Percentiles rank a stretch among this genome's conserved stretches.
Evolutionary conservation across 306 rosid genomes (phyloP).

Genomic region (Aeschynomene evenia): DNA sequence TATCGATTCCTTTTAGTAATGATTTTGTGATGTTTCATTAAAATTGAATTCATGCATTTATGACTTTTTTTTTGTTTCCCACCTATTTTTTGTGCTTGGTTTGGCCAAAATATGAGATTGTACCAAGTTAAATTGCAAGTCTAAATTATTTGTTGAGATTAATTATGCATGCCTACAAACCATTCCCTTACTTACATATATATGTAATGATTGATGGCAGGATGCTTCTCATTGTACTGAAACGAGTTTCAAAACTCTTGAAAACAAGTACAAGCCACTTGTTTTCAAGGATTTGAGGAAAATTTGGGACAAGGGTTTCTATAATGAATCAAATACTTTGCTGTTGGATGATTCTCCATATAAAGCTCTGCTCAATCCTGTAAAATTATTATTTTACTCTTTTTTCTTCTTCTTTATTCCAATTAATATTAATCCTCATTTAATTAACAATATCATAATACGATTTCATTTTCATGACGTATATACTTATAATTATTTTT

Average conservation of each 20-base stretch:
- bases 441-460: background rate
- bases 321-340: slow-evolving; percentile 64
- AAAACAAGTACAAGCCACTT: slow-evolving; percentile 57
- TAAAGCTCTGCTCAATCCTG: slow-evolving; percentile 84
- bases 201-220: slow-evolving; percentile 47
- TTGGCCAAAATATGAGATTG: background rate
- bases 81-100: background rate
- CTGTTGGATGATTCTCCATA: slow-evolving; percentile 90
- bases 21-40: background rate
- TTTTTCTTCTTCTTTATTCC: background rate
- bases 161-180: no score
- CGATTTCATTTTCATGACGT: background rate
- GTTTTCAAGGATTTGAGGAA: slow-evolving; percentile 78
- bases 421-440: background rate
- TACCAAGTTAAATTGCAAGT: background rate
- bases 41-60: slow-evolving; percentile 2
- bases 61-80: background rate
- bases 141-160: no score
- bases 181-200: no score
- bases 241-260: slow-evolving; percentile 57
- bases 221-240: slow-evolving; percentile 60
- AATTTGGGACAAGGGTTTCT: slow-evolving; percentile 74
- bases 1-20: no score
- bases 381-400: slow-evolving; percentile 38
- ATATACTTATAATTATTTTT: no score